phyloP scores from a whole-genome alignment of 2,329 filamentous ascomycete species.

The Parafenestella ontariensis region DNA sequence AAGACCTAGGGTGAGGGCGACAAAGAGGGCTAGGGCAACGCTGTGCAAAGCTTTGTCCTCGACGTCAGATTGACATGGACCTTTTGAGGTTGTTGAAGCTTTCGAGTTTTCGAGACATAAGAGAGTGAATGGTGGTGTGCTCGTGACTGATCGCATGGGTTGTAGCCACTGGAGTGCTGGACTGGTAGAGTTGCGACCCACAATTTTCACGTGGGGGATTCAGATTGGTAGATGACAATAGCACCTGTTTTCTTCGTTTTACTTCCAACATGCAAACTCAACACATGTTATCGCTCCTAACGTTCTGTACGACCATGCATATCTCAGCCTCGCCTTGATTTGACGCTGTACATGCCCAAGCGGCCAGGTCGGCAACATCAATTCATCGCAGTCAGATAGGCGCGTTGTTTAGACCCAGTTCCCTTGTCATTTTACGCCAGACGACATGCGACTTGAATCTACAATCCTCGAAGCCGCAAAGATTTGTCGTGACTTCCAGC shows the following conservation, averaged over 20 bases:
- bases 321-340: too few relatives aligned
- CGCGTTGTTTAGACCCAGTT: too few relatives aligned
- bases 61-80: neutral
- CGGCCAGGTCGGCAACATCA: too few relatives aligned
- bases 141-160: neutral
- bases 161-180: neutral
- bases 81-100: neutral
- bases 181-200: neutral
- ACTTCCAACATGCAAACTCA: neutral
- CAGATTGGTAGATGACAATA: neutral
- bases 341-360: too few relatives aligned
- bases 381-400: too few relatives aligned
- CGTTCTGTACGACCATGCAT: neutral
- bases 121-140: neutral
- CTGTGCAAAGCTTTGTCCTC: neutral
- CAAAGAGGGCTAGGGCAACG: neutral
- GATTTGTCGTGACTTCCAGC: too few relatives aligned
- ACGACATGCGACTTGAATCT: too few relatives aligned
- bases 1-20: conserved; percentile 13
- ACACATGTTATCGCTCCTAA: neutral
- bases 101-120: neutral
- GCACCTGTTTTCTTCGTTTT: neutral
- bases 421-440: too few relatives aligned
- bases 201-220: neutral
- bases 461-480: neutral